phyloP scores from a whole-genome alignment of 768 basidiomycete species.

The Leccinum aurantiacum region DNA sequence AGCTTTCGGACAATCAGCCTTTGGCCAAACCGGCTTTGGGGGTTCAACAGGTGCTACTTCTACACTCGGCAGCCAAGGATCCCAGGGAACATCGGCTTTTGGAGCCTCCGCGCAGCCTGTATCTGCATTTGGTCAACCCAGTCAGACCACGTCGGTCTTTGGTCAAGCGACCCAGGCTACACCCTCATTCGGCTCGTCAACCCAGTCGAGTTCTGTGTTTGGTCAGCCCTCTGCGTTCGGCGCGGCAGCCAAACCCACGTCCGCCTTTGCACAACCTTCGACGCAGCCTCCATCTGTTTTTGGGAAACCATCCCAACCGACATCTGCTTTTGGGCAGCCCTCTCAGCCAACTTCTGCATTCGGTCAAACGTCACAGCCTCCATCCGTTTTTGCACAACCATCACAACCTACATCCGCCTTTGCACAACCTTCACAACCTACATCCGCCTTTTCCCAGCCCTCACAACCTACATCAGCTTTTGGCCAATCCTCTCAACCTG shows the following conservation, averaged over 20 bases:
- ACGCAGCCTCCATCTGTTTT: constrained; percentile 34
- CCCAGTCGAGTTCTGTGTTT: constrained; percentile 38
- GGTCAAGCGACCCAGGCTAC: constrained; percentile 31
- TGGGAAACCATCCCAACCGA: constrained; percentile 33
- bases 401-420: constrained; percentile 36
- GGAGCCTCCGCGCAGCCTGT: constrained; percentile 34
- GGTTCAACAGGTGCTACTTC: constrained; percentile 12
- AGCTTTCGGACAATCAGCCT: constrained; percentile 40
- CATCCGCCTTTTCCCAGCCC: constrained; percentile 30
- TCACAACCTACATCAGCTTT: constrained; percentile 36
- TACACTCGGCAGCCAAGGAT: constrained; percentile 29
- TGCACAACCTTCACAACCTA: constrained; percentile 27
- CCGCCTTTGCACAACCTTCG: constrained; percentile 29
- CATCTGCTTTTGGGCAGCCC: constrained; percentile 36
- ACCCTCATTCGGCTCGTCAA: constrained; percentile 34
- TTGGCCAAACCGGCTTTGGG: constrained; percentile 39
- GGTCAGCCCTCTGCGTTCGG: constrained; percentile 40
- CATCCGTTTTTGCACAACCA: constrained; percentile 30
- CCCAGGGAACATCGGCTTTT: constrained; percentile 34
- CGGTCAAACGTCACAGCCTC: constrained; percentile 31
- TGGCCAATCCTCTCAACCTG: constrained; percentile 35
- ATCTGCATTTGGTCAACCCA: constrained; percentile 40
- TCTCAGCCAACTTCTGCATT: constrained; percentile 39
- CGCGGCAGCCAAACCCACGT: constrained; percentile 25
- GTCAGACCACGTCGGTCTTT: constrained; percentile 38